Evolutionary conservation across 2,329 filamentous ascomycete genomes (phyloP).

Genomic region (Arthrobotrys musiformis): DNA sequence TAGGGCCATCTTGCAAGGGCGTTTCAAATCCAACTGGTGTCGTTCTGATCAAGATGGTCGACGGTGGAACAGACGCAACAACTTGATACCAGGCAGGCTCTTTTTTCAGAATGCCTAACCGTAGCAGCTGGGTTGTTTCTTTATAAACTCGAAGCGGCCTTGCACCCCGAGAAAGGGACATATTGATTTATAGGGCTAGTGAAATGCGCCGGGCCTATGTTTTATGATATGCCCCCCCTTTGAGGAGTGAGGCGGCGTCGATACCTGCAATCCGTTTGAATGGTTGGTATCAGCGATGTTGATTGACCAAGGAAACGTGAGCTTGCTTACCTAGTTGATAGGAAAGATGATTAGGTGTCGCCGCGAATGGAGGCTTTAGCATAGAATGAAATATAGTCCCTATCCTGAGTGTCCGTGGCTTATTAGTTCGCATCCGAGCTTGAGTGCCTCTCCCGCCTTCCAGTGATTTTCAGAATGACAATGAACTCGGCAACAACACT

Average conservation of each 20-base stretch:
- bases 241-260: background rate
- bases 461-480: background rate
- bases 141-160: constrained; percentile 67
- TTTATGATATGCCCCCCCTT: background rate
- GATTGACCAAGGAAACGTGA: background rate
- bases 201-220: background rate
- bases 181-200: background rate
- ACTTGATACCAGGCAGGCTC: constrained; percentile 70
- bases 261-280: background rate
- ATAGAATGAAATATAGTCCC: background rate
- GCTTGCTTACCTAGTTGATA: background rate
- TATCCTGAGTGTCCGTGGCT: background rate
- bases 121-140: constrained; percentile 67
- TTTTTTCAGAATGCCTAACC: constrained; percentile 62
- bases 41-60: constrained; percentile 71
- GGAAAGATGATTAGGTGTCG: background rate
- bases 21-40: constrained; percentile 64
- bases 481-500: background rate
- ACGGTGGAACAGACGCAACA: constrained; percentile 70
- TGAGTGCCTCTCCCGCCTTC: too few species aligned
- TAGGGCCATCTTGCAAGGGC: constrained; percentile 62
- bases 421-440: background rate
- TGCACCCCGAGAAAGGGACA: constrained; percentile 63
- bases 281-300: background rate
- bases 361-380: background rate